Evolutionary conservation across 164 flowering plant species (phyloP).

Genomic region (Cinnamomum micranthum): DNA sequence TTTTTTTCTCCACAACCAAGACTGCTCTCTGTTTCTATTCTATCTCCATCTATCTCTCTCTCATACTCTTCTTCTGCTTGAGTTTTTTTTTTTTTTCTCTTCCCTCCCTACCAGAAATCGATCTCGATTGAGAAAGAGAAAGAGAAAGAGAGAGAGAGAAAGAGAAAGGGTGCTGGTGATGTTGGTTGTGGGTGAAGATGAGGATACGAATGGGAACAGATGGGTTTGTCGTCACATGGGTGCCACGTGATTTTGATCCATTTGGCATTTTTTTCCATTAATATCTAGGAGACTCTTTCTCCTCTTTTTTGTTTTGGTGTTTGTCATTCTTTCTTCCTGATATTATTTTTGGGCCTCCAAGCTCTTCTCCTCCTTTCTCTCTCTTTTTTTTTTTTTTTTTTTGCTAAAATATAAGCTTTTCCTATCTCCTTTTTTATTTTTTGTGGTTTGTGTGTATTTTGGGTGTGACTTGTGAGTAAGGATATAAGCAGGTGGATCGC

Average conservation of each 20-base stretch:
- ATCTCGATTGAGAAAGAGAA: not conserved
- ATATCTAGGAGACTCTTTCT: not conserved
- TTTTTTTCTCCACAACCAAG: not conserved
- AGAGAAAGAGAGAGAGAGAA: not conserved
- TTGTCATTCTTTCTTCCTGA: too few species aligned
- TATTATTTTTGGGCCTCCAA: not conserved
- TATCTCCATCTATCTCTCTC: not conserved
- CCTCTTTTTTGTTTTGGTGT: not conserved
- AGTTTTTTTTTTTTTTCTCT: too few species aligned
- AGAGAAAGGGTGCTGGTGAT: not conserved
- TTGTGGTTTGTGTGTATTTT: too few species aligned
- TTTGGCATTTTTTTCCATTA: not conserved
- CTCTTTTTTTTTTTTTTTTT: not conserved
- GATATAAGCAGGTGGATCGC: constrained; percentile 50
- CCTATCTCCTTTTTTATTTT: too few species aligned
- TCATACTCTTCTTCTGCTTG: not conserved
- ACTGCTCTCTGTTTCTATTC: not conserved
- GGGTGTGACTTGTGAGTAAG: constrained; percentile 12
- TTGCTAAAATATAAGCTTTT: not conserved
- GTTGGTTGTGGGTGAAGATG: constrained; percentile 8
- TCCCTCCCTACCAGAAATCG: not conserved
- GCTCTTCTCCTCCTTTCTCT: too few species aligned
- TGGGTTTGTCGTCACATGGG: constrained; percentile 17
- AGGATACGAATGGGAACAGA: constrained; percentile 8
- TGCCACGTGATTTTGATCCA: constrained; percentile 16